These are phyloP conservation scores for Solioccasus polychromus DNA, from an alignment of 768 basidiomycete species.

Conservation along the genomic window DNA sequence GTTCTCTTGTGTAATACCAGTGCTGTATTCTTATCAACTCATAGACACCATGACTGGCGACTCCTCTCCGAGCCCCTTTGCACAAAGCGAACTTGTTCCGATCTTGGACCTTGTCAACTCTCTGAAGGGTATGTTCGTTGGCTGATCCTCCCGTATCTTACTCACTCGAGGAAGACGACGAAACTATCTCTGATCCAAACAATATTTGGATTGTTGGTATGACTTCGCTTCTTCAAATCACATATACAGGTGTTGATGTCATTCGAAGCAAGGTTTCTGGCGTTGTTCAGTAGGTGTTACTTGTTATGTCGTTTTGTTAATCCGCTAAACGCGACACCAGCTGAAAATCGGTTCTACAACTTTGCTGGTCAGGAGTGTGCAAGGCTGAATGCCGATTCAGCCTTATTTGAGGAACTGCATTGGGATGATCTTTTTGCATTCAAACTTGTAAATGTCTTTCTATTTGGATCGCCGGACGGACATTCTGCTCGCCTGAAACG, in stretches of 20 bases:
- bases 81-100: background rate
- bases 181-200: background rate
- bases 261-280: background rate
- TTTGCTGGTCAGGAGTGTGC: constrained; percentile 37
- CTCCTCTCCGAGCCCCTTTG: background rate
- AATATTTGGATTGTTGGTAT: background rate
- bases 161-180: background rate
- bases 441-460: constrained; percentile 17
- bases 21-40: too few species aligned
- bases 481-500: constrained; percentile 39
- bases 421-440: background rate
- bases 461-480: constrained; percentile 45
- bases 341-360: constrained; percentile 31
- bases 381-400: constrained; percentile 29
- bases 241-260: too few species aligned
- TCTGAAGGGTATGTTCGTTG: background rate
- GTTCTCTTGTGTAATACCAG: background rate
- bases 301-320: background rate
- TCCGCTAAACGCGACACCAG: background rate
- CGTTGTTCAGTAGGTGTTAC: background rate
- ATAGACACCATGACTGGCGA: background rate
- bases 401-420: constrained; percentile 12
- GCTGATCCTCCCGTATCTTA: too few species aligned
- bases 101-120: background rate
- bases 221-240: background rate